Evolutionary conservation across 495 filamentous ascomycete genomes (phyloP), one percentile per base, ranked within the genome.

Genomic region (Trichoderma parareesei): DNA sequence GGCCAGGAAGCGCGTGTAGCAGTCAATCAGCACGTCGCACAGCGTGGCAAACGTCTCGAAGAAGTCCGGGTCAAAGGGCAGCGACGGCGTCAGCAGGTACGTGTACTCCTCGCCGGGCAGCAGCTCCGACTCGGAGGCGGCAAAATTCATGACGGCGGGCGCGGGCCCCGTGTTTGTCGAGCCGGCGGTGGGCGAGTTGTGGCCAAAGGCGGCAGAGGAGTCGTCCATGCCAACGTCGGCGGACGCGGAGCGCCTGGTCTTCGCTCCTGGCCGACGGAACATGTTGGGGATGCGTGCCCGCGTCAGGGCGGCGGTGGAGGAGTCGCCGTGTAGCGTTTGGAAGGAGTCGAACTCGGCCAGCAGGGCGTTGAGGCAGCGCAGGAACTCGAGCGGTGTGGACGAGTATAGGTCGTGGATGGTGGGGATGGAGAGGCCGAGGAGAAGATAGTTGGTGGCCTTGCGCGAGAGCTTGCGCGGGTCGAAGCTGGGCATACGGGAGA

Each of bases 21-120:
- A 90, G 69, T 98, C 94, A 67, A 97, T 95, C 65, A 99, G 76
- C 3, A 95, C 90, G 74, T 99, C 95, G 76, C 94, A 98, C 35
- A 99, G 79, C 9, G 94, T 97, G n/a, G 92, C 89, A 75, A 98
- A 98, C 0, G 91, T 95, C 76, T 96, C 91, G 73, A 92, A 95
- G 71, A 96, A 99, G 75, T 99, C 94, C 10, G 93, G 93, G 61
- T 98, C 94, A 71, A 99, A 99, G 0, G 94, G 94, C 61, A 98
- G 78, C n/a, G 87, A 88, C 0, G 95, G 95, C 5, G 92, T 98
- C 1, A 94, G 79, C 6, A 99, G 85, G 74, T 93, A 87, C 0
- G 86, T 85, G 68, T 97, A 99, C 70, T 92, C 89, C 73, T 97
- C 93, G 16, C 90, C 84, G 0, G 82, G 81, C 3, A 85, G 64